A percentile compares a stretch with the other conserved stretches of the same genome.
Evolutionary conservation across 495 filamentous ascomycete genomes (phyloP).

Genomic region (Glonium stellatum): DNA sequence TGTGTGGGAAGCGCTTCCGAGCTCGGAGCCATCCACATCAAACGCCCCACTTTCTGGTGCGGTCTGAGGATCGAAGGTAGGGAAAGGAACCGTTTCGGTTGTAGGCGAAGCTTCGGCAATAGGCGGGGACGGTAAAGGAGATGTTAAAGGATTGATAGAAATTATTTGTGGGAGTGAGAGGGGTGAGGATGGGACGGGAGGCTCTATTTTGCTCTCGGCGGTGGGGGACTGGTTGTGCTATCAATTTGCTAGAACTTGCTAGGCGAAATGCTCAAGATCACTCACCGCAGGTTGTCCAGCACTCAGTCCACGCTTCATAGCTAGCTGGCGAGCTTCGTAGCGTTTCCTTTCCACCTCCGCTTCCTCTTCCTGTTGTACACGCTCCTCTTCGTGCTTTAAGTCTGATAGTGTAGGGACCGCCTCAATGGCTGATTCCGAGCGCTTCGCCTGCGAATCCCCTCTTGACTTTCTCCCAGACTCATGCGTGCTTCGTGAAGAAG

Average conservation of each 20-base stretch:
- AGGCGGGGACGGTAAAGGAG: conserved; percentile 9
- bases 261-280: background rate
- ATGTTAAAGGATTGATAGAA: background rate
- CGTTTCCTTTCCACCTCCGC: conserved; percentile 61
- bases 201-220: background rate
- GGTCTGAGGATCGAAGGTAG: conserved; percentile 21
- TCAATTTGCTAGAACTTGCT: background rate
- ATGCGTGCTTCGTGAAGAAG: conserved; percentile 33
- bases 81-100: conserved; percentile 6
- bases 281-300: background rate
- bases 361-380: conserved; percentile 60
- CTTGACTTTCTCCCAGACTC: conserved; percentile 26
- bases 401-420: conserved; percentile 58
- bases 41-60: conserved; percentile 21
- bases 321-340: conserved; percentile 63
- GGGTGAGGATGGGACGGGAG: background rate
- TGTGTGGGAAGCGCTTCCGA: conserved; percentile 15
- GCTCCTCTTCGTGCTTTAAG: conserved; percentile 70
- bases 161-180: conserved; percentile 3
- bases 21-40: conserved; percentile 18
- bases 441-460: conserved; percentile 18
- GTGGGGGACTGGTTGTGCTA: too few species aligned
- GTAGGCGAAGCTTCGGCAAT: background rate
- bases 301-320: conserved; percentile 59
- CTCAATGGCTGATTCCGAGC: conserved; percentile 26